phyloP scores from a whole-genome alignment of 73 alveolate species.

The Blepharisma japonicum region DNA sequence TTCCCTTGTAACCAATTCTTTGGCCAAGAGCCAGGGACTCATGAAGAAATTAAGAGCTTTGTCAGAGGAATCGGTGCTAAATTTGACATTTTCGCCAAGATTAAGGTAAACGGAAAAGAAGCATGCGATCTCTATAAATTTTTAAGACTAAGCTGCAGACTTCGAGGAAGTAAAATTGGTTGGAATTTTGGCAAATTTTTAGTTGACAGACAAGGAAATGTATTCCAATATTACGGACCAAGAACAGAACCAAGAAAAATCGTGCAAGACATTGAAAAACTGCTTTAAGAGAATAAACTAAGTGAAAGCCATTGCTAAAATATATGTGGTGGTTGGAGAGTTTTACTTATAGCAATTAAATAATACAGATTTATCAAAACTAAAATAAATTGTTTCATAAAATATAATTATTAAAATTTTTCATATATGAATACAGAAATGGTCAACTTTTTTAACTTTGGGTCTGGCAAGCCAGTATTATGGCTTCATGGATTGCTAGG shows the following conservation, averaged over 20 bases:
- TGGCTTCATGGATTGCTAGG: constrained; percentile 33
- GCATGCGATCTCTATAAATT: constrained; percentile 43
- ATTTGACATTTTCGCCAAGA: constrained; percentile 66
- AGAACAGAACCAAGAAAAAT: constrained; percentile 43
- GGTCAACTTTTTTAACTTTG: constrained; percentile 15
- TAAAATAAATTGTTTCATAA: too few relatives aligned
- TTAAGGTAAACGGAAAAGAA: constrained; percentile 74
- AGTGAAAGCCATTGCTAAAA: not conserved
- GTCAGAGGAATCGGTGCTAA: constrained; percentile 55
- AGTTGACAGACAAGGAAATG: constrained; percentile 54
- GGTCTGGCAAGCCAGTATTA: not conserved
- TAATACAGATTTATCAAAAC: too few relatives aligned
- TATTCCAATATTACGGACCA: constrained; percentile 40
- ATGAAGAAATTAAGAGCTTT: constrained; percentile 56
- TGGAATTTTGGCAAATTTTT: constrained; percentile 69
- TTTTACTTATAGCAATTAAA: too few relatives aligned
- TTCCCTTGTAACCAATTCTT: constrained; percentile 75
- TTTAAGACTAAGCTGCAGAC: constrained; percentile 38
- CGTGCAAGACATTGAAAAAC: not conserved
- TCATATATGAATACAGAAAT: not conserved
- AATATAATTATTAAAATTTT: too few relatives aligned
- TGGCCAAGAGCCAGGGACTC: constrained; percentile 73
- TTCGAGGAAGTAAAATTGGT: constrained; percentile 37
- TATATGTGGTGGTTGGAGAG: too few relatives aligned
- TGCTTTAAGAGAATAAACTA: not conserved